These are phyloP conservation scores for Yarrowia sp. DNA, from an alignment of 805 yeast species.

Conservation along the genomic window DNA sequence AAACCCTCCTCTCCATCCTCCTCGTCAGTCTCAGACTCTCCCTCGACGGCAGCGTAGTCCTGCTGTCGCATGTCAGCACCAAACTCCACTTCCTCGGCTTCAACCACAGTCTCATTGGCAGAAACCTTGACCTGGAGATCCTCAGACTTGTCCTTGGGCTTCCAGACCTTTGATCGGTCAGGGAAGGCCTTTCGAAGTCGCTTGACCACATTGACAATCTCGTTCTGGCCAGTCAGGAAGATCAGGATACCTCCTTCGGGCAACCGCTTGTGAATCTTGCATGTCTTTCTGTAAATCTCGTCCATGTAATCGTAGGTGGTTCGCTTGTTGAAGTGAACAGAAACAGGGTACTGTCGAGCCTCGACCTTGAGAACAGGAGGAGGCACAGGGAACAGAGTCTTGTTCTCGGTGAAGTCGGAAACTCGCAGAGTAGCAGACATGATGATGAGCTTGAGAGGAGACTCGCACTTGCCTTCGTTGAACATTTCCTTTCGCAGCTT, in stretches of 20 bases:
- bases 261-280: constrained; percentile 81
- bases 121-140: constrained; percentile 57
- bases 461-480: constrained; percentile 52
- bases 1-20: constrained; percentile 65
- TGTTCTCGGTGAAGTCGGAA: constrained; percentile 87
- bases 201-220: constrained; percentile 78
- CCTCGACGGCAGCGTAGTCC: constrained; percentile 49
- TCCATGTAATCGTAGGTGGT: constrained; percentile 82
- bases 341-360: constrained; percentile 93
- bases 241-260: constrained; percentile 95
- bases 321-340: constrained; percentile 83
- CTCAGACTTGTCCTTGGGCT: constrained; percentile 42
- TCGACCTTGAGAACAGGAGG: constrained; percentile 92
- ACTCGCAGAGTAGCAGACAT: constrained; percentile 98
- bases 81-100: constrained; percentile 84
- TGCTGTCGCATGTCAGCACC: constrained; percentile 51
- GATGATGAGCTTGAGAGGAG: constrained; percentile 79
- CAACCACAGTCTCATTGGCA: constrained; percentile 70
- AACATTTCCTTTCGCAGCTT: constrained; percentile 63
- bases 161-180: constrained; percentile 48
- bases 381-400: constrained; percentile 63
- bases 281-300: constrained; percentile 83
- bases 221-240: constrained; percentile 94
- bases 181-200: constrained; percentile 74
- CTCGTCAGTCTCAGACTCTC: constrained; percentile 53